Evolutionary conservation across 2,329 filamentous ascomycete genomes (phyloP).

Genomic region (Colletotrichum graminicola): DNA sequence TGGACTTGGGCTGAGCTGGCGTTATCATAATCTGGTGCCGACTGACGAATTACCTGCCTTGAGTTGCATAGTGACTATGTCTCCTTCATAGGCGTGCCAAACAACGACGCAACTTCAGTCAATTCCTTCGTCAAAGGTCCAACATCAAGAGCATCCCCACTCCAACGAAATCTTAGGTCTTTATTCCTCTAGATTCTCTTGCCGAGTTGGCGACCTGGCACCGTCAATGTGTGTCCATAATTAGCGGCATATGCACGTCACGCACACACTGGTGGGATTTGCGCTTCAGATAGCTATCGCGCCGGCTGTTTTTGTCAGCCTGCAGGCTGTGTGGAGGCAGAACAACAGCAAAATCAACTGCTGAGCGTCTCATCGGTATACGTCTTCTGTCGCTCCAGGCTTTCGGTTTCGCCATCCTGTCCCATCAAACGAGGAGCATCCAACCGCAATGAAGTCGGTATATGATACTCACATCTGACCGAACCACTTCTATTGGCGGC

Average conservation of each 20-base stretch:
- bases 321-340: conserved; percentile 33
- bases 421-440: neutral
- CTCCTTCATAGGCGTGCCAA: conserved; percentile 2
- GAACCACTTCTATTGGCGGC: conserved; percentile 9
- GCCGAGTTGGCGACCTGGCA: conserved; percentile 32
- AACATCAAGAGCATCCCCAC: conserved; percentile 27
- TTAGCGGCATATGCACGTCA: conserved; percentile 45
- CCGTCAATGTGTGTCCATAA: conserved; percentile 34
- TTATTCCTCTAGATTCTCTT: conserved; percentile 28
- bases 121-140: conserved; percentile 19
- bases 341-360: conserved; percentile 24
- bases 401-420: conserved; percentile 8
- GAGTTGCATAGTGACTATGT: conserved; percentile 19
- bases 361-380: conserved; percentile 15
- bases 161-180: conserved; percentile 28
- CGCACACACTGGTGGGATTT: conserved; percentile 40
- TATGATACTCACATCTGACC: conserved; percentile 9
- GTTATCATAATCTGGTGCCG: neutral
- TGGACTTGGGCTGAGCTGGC: neutral
- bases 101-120: conserved; percentile 18
- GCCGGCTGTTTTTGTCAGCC: conserved; percentile 32
- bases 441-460: conserved; percentile 8
- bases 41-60: conserved; percentile 6
- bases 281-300: conserved; percentile 40
- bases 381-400: neutral